These are phyloP conservation scores for Penicillium daleae DNA, from an alignment of 495 filamentous ascomycete genomes.

Conservation along the genomic window DNA sequence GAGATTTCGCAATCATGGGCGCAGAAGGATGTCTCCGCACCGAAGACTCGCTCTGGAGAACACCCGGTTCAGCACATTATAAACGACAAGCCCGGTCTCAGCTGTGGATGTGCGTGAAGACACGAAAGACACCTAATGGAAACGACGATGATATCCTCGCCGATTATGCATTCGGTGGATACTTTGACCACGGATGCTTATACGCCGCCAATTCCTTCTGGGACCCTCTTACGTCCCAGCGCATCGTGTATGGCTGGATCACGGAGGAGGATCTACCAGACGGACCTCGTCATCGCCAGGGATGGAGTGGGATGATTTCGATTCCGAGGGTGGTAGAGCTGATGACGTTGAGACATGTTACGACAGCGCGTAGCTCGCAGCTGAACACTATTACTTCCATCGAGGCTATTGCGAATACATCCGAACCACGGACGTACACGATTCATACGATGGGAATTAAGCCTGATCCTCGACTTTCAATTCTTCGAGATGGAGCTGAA, in stretches of 20 bases:
- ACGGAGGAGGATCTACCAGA: constrained; percentile 46
- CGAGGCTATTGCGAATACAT: constrained; percentile 22
- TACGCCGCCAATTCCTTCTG: constrained; percentile 48
- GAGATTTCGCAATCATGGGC: constrained; percentile 55
- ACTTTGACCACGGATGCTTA: constrained; percentile 43
- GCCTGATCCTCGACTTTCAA: constrained; percentile 33
- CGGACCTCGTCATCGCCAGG: constrained; percentile 37
- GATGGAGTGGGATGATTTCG: constrained; percentile 48
- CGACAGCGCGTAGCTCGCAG: constrained; percentile 33
- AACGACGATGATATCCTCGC: constrained; percentile 19
- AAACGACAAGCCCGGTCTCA: constrained; percentile 35
- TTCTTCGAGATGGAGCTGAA: constrained; percentile 28
- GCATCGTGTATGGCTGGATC: constrained; percentile 44
- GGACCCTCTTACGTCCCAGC: constrained; percentile 34
- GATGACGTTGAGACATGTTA: constrained; percentile 33
- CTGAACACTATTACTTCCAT: constrained; percentile 41
- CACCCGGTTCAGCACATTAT: constrained; percentile 17
- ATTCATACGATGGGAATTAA: constrained; percentile 41
- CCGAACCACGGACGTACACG: constrained; percentile 27
- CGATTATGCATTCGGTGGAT: constrained; percentile 34
- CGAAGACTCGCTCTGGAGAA: constrained; percentile 5
- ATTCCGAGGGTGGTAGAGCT: constrained; percentile 35
- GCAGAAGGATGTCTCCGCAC: constrained; percentile 45
- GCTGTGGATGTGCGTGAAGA: constrained; percentile 41
- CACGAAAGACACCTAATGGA: constrained; percentile 4